These are phyloP conservation scores for Omphalotus olearius DNA, from an alignment of 1,284 basidiomycete genomes.

Conservation along the genomic window DNA sequence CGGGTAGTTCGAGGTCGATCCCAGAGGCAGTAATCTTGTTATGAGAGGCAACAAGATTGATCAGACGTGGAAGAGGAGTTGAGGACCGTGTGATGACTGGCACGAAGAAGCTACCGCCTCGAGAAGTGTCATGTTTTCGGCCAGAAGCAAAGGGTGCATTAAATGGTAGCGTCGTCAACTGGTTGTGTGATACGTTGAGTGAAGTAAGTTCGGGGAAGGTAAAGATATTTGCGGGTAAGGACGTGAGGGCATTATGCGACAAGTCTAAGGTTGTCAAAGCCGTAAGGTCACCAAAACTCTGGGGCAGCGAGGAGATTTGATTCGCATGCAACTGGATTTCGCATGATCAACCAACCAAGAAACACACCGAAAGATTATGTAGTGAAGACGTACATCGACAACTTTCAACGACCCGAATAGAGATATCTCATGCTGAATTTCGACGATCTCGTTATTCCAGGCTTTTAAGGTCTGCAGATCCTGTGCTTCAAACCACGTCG, in stretches of 20 bases:
- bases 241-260: conserved; percentile 61
- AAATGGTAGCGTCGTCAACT: conserved; percentile 55
- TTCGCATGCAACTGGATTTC: conserved; percentile 65
- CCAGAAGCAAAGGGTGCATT: conserved; percentile 46
- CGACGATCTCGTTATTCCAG: conserved; percentile 72
- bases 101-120: conserved; percentile 56
- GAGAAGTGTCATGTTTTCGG: conserved; percentile 25
- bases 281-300: conserved; percentile 60
- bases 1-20: conserved; percentile 51
- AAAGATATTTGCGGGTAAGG: conserved; percentile 60
- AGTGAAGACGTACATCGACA: conserved; percentile 53
- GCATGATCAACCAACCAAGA: conserved; percentile 10
- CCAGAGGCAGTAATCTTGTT: conserved; percentile 54
- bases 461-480: conserved; percentile 71
- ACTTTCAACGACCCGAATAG: conserved; percentile 76
- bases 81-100: conserved; percentile 57
- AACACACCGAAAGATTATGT: neutral
- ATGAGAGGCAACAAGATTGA: conserved; percentile 54
- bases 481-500: conserved; percentile 75
- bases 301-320: conserved; percentile 54
- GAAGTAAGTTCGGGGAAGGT: conserved; percentile 60
- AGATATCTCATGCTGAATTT: conserved; percentile 75
- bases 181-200: conserved; percentile 71
- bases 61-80: conserved; percentile 58
- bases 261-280: conserved; percentile 62